Evolutionary conservation across 2,329 filamentous ascomycete species (phyloP), one percentile per base, ranked within the genome.

Genomic region (Didymella keratinophila): DNA sequence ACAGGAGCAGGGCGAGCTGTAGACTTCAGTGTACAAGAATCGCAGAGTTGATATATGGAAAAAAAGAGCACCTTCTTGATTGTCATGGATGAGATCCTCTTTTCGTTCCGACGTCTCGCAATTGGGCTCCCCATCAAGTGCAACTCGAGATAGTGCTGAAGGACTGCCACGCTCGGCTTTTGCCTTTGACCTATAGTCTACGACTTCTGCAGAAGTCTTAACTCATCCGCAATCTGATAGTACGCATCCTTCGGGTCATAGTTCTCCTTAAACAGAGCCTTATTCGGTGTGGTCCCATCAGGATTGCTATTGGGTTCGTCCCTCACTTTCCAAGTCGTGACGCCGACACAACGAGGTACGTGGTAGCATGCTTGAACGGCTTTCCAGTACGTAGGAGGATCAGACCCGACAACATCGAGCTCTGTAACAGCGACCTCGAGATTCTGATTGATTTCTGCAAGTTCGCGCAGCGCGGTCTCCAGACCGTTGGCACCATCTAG

Each of bases 351-450:
- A 75, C 86, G 85, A 4, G 78, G 62, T 58, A 86, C 79, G 25
- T 81, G 75, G 46, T 89, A 72, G 70, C 88, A 91, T 16, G 84
- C 87, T 60, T 85, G 82, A 51, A 75, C 69, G 51, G 76, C 78
- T 48, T 83, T 81, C 6, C 81, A 77, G 71, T 88, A 90, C 74
- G 90, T 87, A 18, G 78, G 74, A 8, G 81, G 63, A 34, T 82
- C 79, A 6, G 84, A 85, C 37, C 80, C 80, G 52, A 83, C 82
- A 67, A 92, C 90, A 68, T 92, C 89, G 32, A 90, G 81, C 76
- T 90, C 87, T 2, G 87, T 90, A 44, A 90, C 78, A 9, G 87
- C 87, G 39, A 89, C 82, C 70, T 90, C 87, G 34, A 9, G 21
- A 10, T 30, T 30, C 4, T 30, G 4, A 10, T 27, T 4, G 27